A percentile compares a stretch with the other conserved stretches of the same genome.
phyloP scores from a whole-genome alignment of 2,329 filamentous ascomycete genomes.

The Aspergillus japonicus region DNA sequence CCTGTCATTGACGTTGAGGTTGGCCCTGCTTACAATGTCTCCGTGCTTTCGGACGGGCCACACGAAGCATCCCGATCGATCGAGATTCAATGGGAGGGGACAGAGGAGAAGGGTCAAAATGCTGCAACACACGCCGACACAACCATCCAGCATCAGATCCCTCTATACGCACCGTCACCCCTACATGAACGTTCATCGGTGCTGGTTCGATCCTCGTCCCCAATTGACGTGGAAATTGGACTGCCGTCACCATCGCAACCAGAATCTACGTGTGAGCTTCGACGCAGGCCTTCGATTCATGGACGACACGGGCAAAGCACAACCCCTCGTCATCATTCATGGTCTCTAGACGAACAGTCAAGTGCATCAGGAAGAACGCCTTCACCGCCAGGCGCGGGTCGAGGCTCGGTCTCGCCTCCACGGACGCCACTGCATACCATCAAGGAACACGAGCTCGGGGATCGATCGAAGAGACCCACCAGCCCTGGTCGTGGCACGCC shows the following conservation, averaged over 20 bases:
- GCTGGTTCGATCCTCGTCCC: slow-evolving; percentile 45
- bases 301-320: slow-evolving; percentile 28
- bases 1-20: slow-evolving; percentile 13
- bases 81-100: slow-evolving; percentile 8
- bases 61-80: slow-evolving; percentile 1
- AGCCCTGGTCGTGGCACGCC: slow-evolving; percentile 29
- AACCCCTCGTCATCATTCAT: slow-evolving; percentile 21
- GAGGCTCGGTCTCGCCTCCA: slow-evolving; percentile 35
- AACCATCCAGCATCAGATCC: slow-evolving; percentile 15
- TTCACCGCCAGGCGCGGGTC: slow-evolving; percentile 28
- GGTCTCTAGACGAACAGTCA: slow-evolving; percentile 33
- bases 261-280: slow-evolving; percentile 28
- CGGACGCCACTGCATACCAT: slow-evolving; percentile 52
- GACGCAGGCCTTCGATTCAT: slow-evolving; percentile 39
- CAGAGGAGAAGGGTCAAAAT: slow-evolving; percentile 3
- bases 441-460: slow-evolving; percentile 47
- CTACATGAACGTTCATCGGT: slow-evolving; percentile 46
- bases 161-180: slow-evolving; percentile 18
- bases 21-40: slow-evolving; percentile 21
- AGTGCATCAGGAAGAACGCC: slow-evolving; percentile 17
- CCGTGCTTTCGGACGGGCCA: slow-evolving; percentile 10
- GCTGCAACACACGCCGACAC: slow-evolving; percentile 1
- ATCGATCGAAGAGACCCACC: slow-evolving; percentile 36
- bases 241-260: slow-evolving; percentile 8
- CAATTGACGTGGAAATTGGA: slow-evolving; percentile 21